Evolutionary conservation across 2,329 filamentous ascomycete species (phyloP).

Genomic region (Alternaria postmessia): DNA sequence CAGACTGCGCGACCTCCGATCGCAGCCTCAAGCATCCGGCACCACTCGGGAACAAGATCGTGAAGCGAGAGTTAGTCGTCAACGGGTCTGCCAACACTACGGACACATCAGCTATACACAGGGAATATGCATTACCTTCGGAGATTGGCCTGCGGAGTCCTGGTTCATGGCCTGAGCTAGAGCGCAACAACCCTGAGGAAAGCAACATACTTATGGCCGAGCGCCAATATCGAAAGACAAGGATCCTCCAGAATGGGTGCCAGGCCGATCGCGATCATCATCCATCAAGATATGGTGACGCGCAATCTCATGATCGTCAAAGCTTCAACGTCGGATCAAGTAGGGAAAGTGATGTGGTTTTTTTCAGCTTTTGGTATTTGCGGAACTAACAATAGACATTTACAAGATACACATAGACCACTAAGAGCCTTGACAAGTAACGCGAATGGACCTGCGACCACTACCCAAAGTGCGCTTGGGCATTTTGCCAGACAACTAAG

Average conservation of each 20-base stretch:
- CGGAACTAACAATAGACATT: conserved; percentile 33
- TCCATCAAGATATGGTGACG: not conserved
- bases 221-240: not conserved
- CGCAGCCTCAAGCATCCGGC: not conserved
- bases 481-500: conserved; percentile 24
- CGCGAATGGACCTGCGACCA: conserved; percentile 26
- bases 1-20: not conserved
- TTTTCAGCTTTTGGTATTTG: conserved; percentile 14
- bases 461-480: conserved; percentile 28
- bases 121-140: not conserved
- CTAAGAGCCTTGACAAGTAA: conserved; percentile 21
- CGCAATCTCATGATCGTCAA: not conserved
- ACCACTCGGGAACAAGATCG: not conserved
- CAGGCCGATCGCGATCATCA: not conserved
- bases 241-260: not conserved
- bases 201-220: not conserved
- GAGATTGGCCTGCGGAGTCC: not conserved
- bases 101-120: not conserved
- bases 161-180: not conserved
- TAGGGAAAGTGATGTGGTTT: not conserved
- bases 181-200: not conserved
- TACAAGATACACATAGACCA: conserved; percentile 37
- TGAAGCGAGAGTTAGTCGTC: not conserved
- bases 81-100: not conserved
- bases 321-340: not conserved